Conservation (phyloP, 78 protist species). For the Dictyostelium citrinum region DNA sequence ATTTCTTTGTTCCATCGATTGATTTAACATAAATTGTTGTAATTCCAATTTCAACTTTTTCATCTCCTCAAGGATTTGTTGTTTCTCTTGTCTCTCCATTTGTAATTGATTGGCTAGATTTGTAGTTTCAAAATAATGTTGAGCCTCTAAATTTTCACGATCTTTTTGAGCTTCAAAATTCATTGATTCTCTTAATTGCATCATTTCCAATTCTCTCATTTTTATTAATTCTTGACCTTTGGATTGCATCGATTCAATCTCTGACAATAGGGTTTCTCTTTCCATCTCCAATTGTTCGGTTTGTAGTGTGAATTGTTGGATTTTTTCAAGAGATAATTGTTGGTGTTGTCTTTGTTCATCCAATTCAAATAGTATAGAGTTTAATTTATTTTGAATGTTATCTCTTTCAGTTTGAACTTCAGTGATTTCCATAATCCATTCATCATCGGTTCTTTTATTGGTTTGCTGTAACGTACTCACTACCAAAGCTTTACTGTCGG, state of each 20-base stretch:
- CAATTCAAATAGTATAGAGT: background rate
- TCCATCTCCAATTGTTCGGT: background rate
- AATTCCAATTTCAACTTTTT: constrained; percentile 8
- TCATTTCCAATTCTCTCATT: background rate
- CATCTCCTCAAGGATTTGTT: constrained; percentile 20
- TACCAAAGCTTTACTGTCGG: background rate
- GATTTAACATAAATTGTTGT: background rate
- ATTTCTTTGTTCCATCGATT: background rate
- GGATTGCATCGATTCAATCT: background rate
- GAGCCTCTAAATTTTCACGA: background rate
- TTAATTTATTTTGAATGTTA: constrained; percentile 4
- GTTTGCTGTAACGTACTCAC: background rate
- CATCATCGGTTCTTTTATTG: constrained; percentile 1
- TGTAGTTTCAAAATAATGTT: background rate
- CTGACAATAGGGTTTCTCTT: background rate
- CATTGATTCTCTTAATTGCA: background rate
- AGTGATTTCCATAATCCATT: constrained; percentile 23
- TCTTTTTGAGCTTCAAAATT: constrained; percentile 18
- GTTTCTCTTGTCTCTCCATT: constrained; percentile 43
- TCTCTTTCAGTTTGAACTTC: constrained; percentile 18
- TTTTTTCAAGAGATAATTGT: background rate
- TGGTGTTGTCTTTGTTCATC: constrained; percentile 2
- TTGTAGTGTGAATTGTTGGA: background rate
- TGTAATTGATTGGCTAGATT: background rate
- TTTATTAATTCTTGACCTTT: background rate